phyloP scores from a whole-genome alignment of 2,329 filamentous ascomycete species.

The Microsporum ferrugineum region DNA sequence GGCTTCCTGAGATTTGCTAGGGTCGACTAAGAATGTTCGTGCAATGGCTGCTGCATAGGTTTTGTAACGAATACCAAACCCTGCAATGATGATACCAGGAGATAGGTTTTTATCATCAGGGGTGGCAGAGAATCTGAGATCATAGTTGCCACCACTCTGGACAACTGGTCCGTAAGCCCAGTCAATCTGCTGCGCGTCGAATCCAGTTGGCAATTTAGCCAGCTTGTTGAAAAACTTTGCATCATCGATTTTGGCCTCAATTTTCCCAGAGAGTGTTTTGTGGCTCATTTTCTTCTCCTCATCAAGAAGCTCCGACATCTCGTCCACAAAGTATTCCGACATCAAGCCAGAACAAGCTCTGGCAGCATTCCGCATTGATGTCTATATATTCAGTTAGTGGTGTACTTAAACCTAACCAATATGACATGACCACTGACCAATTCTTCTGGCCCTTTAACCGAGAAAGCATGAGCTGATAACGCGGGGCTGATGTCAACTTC shows the following conservation, averaged over 20 bases:
- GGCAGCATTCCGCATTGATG: slow-evolving; percentile 86
- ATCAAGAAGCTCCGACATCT: slow-evolving; percentile 93
- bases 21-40: slow-evolving; percentile 90
- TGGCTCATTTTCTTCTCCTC: slow-evolving; percentile 96
- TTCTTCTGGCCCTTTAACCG: slow-evolving; percentile 90
- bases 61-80: slow-evolving; percentile 86
- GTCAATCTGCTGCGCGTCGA: slow-evolving; percentile 79
- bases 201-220: slow-evolving; percentile 71
- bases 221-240: slow-evolving; percentile 81
- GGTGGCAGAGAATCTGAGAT: slow-evolving; percentile 67
- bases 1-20: slow-evolving; percentile 87
- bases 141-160: slow-evolving; percentile 92
- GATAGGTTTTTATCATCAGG: slow-evolving; percentile 76
- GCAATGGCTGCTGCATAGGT: slow-evolving; percentile 89
- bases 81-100: slow-evolving; percentile 84
- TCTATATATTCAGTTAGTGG: slow-evolving; percentile 35
- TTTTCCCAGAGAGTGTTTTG: slow-evolving; percentile 69
- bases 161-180: slow-evolving; percentile 87
- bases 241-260: slow-evolving; percentile 86
- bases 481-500: slow-evolving; percentile 76
- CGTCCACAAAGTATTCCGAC: slow-evolving; percentile 93
- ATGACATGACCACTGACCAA: slow-evolving; percentile 41
- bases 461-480: slow-evolving; percentile 71
- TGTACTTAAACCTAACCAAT: slow-evolving; percentile 3
- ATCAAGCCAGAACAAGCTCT: slow-evolving; percentile 89